Percentiles rank a stretch among this genome's conserved stretches.
These are phyloP conservation scores for Eucalyptus virginea DNA, from an alignment of 345 rosid species.

Conservation along the genomic window DNA sequence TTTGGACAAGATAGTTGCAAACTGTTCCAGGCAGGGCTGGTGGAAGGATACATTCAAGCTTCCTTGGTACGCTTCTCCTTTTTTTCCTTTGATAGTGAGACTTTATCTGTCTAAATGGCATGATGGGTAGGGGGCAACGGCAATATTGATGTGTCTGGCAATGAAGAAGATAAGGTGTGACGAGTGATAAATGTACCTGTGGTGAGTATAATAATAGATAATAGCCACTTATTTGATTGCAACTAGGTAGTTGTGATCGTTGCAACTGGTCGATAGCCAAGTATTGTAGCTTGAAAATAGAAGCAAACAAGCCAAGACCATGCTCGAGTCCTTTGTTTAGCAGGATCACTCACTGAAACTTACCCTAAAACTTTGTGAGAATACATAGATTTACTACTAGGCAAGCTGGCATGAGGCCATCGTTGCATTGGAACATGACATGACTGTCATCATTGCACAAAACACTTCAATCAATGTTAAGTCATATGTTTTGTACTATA, in stretches of 20 bases:
- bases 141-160: not conserved
- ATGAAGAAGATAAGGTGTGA: not conserved
- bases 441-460: not conserved
- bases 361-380: not conserved
- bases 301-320: not conserved
- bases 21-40: conserved; percentile 82
- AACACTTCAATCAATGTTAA: not conserved
- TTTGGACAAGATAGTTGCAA: conserved; percentile 51
- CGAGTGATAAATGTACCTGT: not conserved
- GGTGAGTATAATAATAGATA: not conserved
- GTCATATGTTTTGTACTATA: not conserved
- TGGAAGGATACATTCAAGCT: conserved; percentile 97
- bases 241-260: not conserved
- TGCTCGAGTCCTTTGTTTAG: not conserved
- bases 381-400: not conserved
- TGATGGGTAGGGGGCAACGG: not conserved
- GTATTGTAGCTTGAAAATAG: not conserved
- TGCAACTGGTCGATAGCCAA: not conserved
- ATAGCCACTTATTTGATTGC: not conserved
- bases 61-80: conserved; percentile 58
- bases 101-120: not conserved
- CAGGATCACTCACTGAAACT: not conserved
- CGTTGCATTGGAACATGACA: not conserved
- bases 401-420: not conserved
- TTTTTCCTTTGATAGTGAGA: not conserved